Evolutionary conservation across 2,329 filamentous ascomycete genomes (phyloP).

Genomic region (Coniochaeta sp.): DNA sequence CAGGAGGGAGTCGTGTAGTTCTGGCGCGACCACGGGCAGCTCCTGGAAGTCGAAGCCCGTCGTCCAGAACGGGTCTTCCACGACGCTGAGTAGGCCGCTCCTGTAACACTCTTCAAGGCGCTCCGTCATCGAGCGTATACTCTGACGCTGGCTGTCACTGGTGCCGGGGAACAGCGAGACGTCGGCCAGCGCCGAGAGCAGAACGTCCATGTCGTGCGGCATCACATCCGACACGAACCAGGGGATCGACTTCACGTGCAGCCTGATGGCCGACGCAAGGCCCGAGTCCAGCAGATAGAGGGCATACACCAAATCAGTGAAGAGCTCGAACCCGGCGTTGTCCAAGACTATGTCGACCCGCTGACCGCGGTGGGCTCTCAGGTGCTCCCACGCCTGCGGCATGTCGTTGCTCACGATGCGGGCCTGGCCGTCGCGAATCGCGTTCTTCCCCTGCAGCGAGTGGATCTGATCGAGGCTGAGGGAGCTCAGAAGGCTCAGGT

Average conservation of each 20-base stretch:
- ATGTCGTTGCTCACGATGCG: slow-evolving; percentile 1
- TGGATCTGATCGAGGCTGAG: background rate
- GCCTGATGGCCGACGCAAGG: background rate
- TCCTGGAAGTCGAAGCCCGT: background rate
- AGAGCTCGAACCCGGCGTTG: background rate
- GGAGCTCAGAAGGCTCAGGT: background rate
- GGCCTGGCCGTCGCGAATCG: background rate
- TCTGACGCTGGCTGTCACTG: too few relatives aligned
- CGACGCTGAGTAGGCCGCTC: background rate
- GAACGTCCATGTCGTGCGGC: background rate
- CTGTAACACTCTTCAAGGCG: background rate
- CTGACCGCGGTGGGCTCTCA: background rate
- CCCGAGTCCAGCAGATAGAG: background rate
- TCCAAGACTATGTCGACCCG: background rate
- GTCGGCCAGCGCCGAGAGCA: background rate
- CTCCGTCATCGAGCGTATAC: background rate
- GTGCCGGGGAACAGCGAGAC: background rate
- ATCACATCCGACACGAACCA: background rate
- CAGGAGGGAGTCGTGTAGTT: background rate
- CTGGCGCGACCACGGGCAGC: background rate
- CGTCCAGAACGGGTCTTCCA: background rate
- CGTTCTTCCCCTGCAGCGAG: background rate
- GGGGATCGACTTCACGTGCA: background rate
- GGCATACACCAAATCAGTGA: background rate
- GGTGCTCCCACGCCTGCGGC: background rate